These are phyloP conservation scores for Cutaneotrichosporon sp. DNA, from an alignment of 1,284 basidiomycete genomes.

Conservation along the genomic window DNA sequence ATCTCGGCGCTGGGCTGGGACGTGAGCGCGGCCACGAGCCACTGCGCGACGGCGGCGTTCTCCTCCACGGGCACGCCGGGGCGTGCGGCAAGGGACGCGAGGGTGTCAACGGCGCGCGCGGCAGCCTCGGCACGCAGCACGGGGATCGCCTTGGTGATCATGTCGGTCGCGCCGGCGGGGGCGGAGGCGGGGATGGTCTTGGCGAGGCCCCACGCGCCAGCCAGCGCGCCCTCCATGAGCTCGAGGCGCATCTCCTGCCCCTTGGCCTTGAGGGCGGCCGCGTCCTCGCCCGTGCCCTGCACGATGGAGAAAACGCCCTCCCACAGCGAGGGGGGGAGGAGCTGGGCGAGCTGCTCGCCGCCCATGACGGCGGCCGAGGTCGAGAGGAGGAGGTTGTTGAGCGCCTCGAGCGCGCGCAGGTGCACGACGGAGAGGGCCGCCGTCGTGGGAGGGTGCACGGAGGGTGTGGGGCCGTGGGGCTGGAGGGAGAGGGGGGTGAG, in stretches of 20 bases:
- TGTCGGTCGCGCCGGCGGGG: slow-evolving; percentile 60
- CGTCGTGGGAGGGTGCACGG: slow-evolving; percentile 79
- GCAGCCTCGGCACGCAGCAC: slow-evolving; percentile 60
- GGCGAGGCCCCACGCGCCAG: slow-evolving; percentile 54
- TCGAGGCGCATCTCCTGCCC: slow-evolving; percentile 53
- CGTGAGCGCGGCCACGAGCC: slow-evolving; percentile 46
- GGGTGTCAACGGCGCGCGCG: slow-evolving; percentile 76
- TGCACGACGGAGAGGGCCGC: slow-evolving; percentile 78
- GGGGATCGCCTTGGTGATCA: slow-evolving; percentile 68
- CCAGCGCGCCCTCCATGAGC: slow-evolving; percentile 51
- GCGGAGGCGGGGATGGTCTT: slow-evolving; percentile 30
- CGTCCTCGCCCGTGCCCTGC: slow-evolving; percentile 48
- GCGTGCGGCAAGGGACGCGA: slow-evolving; percentile 77
- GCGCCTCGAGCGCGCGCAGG: slow-evolving; percentile 79
- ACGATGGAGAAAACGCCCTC: slow-evolving; percentile 72
- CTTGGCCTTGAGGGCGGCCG: slow-evolving; percentile 40
- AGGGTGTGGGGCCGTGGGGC: slow-evolving; percentile 63
- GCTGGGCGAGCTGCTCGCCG: slow-evolving; percentile 15
- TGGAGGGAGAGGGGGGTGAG: slow-evolving; percentile 78
- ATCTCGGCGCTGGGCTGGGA: slow-evolving; percentile 65
- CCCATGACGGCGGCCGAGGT: slow-evolving; percentile 40
- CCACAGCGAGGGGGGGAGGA: slow-evolving; percentile 64
- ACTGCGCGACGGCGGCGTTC: slow-evolving; percentile 56
- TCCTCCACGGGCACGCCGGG: slow-evolving; percentile 63
- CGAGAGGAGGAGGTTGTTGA: slow-evolving; percentile 86